Conservation (phyloP, 768 basidiomycete species). For the Lactarius vividus region DNA sequence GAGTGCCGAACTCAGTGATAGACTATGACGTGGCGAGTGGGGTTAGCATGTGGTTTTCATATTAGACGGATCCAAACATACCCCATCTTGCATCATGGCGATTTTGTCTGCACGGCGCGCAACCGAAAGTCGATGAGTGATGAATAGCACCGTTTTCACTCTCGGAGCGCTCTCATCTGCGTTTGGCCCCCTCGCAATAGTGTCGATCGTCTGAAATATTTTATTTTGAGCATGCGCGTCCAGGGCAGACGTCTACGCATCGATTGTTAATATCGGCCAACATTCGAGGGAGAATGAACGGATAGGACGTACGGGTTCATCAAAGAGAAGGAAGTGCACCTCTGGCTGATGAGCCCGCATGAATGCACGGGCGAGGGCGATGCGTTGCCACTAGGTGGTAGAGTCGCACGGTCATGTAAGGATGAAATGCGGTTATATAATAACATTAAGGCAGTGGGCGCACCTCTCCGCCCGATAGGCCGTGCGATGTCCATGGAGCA, state of each 20-base stretch:
- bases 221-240: conserved; percentile 78
- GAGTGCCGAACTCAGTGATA: conserved; percentile 33
- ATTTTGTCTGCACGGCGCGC: conserved; percentile 84
- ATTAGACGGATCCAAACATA: conserved; percentile 33
- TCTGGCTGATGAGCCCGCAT: conserved; percentile 76
- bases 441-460: conserved; percentile 27
- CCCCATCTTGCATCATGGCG: conserved; percentile 81
- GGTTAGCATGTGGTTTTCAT: conserved; percentile 15
- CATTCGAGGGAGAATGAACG: not conserved
- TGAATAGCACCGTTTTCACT: conserved; percentile 74
- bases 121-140: conserved; percentile 79
- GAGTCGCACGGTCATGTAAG: conserved; percentile 15
- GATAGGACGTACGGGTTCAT: conserved; percentile 65
- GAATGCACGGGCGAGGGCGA: conserved; percentile 84
- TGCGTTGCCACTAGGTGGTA: conserved; percentile 70
- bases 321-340: conserved; percentile 77
- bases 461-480: conserved; percentile 84
- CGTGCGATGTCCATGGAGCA: conserved; percentile 48
- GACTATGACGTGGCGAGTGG: conserved; percentile 21
- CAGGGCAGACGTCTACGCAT: conserved; percentile 66
- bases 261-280: conserved; percentile 7
- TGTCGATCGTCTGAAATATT: conserved; percentile 72
- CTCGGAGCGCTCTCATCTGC: conserved; percentile 40
- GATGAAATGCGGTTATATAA: conserved; percentile 1
- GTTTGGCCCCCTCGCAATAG: conserved; percentile 54